Conservation (phyloP, 495 filamentous ascomycete genomes). For the Apodospora peruviana region DNA sequence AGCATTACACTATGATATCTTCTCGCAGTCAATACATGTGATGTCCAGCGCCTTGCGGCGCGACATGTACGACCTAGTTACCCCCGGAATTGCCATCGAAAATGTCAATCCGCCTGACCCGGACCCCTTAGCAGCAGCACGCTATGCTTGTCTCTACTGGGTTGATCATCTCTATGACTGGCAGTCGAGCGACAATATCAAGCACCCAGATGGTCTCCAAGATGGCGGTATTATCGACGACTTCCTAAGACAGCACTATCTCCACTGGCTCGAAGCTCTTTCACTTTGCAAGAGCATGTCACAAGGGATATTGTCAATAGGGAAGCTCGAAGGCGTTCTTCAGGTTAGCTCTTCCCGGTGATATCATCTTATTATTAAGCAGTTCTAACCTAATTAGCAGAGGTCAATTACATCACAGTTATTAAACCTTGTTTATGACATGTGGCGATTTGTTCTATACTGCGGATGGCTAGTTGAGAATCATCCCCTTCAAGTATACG, state of each 20-base stretch:
- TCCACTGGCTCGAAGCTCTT: conserved; percentile 4
- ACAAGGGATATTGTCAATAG: neutral
- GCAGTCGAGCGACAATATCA: neutral
- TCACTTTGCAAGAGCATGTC: neutral
- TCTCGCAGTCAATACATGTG: conserved; percentile 20
- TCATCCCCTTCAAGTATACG: conserved; percentile 4
- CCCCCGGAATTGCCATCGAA: conserved; percentile 5
- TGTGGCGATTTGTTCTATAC: conserved; percentile 3
- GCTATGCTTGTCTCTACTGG: conserved; percentile 36
- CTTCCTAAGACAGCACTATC: conserved; percentile 6
- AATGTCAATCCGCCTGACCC: conserved; percentile 10
- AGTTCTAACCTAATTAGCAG: conserved; percentile 2
- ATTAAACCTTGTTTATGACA: conserved; percentile 4
- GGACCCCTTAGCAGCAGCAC: conserved; percentile 24
- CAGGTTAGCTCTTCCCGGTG: conserved; percentile 5
- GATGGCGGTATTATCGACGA: neutral
- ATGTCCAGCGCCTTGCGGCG: conserved; percentile 9
- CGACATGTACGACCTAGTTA: conserved; percentile 12
- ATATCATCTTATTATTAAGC: conserved; percentile 2
- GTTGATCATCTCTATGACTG: conserved; percentile 22
- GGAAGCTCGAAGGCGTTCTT: conserved; percentile 4
- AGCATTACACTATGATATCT: conserved; percentile 22
- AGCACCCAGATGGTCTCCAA: conserved; percentile 1
- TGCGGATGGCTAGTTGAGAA: conserved; percentile 5
- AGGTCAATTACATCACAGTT: conserved; percentile 6